A percentile compares a stretch with the other conserved stretches of the same genome.
Evolutionary conservation across 2,329 filamentous ascomycete species (phyloP).

Genomic region (Colletotrichum chrysophilum): DNA sequence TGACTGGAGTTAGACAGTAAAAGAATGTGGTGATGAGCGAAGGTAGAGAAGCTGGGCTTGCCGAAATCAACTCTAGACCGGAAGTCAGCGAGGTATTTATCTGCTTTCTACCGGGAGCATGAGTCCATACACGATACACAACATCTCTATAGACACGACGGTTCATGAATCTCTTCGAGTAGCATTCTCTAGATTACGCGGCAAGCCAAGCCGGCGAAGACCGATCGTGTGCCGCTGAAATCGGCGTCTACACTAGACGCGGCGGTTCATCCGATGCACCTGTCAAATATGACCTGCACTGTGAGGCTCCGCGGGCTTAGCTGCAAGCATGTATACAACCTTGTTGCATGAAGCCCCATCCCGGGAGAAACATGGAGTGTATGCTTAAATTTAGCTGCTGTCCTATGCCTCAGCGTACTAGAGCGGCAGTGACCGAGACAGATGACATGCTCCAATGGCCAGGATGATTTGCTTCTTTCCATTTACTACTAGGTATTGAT

Average conservation of each 20-base stretch:
- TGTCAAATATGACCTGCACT: not conserved
- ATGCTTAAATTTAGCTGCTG: not conserved
- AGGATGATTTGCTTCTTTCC: not conserved
- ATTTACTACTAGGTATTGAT: not conserved
- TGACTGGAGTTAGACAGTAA: not conserved
- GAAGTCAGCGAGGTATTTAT: not conserved
- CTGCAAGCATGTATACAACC: not conserved
- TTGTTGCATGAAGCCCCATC: not conserved
- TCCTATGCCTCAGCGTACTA: not conserved
- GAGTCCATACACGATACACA: not conserved
- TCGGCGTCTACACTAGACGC: not conserved
- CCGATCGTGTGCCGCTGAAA: not conserved
- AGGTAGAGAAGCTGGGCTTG: not conserved
- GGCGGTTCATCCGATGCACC: not conserved
- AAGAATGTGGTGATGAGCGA: not conserved
- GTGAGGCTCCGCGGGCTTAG: not conserved
- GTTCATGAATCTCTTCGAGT: not conserved
- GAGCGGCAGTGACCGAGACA: not conserved
- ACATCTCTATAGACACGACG: not conserved
- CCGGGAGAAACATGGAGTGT: not conserved
- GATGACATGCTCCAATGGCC: not conserved
- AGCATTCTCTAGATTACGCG: not conserved
- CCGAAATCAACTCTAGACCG: not conserved
- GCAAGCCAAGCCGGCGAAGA: not conserved
- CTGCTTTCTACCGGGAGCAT: fast-evolving